Base-by-base conservation (phyloP, 2,329 filamentous ascomycete species). In the Penicillium sp. region DNA sequence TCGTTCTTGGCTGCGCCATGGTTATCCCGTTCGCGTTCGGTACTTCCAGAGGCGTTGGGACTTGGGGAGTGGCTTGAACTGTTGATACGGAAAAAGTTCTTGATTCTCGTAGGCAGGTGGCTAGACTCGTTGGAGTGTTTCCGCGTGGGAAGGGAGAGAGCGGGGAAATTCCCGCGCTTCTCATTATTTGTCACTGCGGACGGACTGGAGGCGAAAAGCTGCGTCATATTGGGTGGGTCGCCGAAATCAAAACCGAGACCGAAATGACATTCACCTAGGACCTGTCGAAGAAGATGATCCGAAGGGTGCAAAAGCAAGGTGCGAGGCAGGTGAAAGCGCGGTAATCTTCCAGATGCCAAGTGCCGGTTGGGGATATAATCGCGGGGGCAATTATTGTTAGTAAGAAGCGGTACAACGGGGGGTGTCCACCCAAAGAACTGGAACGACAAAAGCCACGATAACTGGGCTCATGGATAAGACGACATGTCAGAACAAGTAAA, bases 81-180 rank as follows among this genome's bases (percentile, higher is more conserved):
- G 69, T 80, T 84, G 72, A 87, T 86, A 68, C 85, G 82, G 74
- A 87, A 87, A 73, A 87, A 87, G 70, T 86, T 86, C 76, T 84
- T 86, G 75, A 87, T 83, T 72, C 82, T 84, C 60, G 85, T 82
- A 38, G 82, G 83, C 55, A 85, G 76, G 66, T 85, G 82, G 61
- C 66, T 67, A 4, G 71, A 70, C 32, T 75, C 72, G 59, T 71
- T 71, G 47, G 70, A 66, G 54, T 77, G 74, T 61, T 78, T 78
- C 64, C 74, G 77, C 46, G 75, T 72, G 13, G 73, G 67, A 45
- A 78, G 71, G 34, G 75, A 77, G 37, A 79, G 68, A 62, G 74
- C 67, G 54, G 76, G 71, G 60, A 79, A 78, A 61, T 76, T 78
- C 52, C 69, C 69, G 61, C 76, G 76, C 64, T 76, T 77, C 67